Conservation (phyloP, 768 basidiomycete genomes). For the Leucosporidium creatinivorum region DNA sequence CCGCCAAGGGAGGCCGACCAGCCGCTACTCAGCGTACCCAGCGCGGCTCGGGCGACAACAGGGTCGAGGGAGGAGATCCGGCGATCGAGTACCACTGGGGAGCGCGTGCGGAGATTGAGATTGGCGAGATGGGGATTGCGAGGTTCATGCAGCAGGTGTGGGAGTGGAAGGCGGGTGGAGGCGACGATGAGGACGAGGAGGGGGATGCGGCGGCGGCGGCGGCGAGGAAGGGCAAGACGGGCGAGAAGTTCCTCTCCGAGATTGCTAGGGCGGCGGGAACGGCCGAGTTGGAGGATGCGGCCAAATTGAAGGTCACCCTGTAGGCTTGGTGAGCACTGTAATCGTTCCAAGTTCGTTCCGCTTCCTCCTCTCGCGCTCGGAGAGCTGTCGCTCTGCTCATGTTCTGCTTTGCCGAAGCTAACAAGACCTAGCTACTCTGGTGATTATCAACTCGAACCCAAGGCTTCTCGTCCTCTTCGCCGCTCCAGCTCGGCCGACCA, state of each 20-base stretch:
- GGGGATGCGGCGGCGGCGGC: neutral
- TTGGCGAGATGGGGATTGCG: constrained; percentile 69
- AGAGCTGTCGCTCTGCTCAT: too few species aligned
- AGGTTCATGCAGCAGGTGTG: constrained; percentile 70
- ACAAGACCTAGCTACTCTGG: too few species aligned
- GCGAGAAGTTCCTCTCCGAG: constrained; percentile 19
- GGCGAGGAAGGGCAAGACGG: constrained; percentile 5
- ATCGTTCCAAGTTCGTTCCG: too few species aligned
- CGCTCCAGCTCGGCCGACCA: too few species aligned
- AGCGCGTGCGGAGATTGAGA: constrained; percentile 65
- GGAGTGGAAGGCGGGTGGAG: neutral
- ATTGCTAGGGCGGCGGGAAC: constrained; percentile 18
- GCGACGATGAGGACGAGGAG: neutral
- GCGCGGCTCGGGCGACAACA: neutral
- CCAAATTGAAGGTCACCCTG: neutral
- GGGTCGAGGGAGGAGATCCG: constrained; percentile 44
- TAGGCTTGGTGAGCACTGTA: too few species aligned
- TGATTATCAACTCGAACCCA: too few species aligned
- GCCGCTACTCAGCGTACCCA: constrained; percentile 47
- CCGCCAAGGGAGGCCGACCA: constrained; percentile 23
- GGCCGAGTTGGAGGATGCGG: neutral
- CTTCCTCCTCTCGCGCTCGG: too few species aligned
- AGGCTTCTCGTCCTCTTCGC: too few species aligned
- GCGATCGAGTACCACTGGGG: constrained; percentile 82
- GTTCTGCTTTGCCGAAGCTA: too few species aligned